A percentile compares a stretch with the other conserved stretches of the same genome.
Evolutionary conservation across 2,329 filamentous ascomycete genomes (phyloP).

Genomic region (Aspergillus spinulosporus): DNA sequence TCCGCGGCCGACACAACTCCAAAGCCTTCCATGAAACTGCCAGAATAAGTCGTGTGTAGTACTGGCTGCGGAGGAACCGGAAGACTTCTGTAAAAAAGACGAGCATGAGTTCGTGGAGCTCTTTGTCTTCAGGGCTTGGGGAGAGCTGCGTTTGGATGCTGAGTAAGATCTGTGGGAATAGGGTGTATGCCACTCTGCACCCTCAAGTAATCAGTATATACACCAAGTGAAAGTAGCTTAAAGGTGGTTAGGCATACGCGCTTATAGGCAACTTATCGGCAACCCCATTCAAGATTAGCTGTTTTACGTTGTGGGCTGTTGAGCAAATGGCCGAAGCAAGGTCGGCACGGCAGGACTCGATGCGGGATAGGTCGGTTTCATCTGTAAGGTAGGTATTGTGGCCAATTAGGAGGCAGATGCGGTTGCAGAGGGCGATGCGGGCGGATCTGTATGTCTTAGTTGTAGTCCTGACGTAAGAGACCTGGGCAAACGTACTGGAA

Average conservation of each 20-base stretch:
- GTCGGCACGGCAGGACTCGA: constrained; percentile 16
- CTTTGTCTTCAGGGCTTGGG: constrained; percentile 16
- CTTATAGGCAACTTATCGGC: constrained; percentile 20
- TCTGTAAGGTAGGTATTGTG: constrained; percentile 1
- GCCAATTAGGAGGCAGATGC: constrained; percentile 15
- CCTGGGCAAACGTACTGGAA: constrained; percentile 14
- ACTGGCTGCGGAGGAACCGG: constrained; percentile 17
- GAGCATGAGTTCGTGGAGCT: constrained; percentile 17
- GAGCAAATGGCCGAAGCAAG: constrained; percentile 13
- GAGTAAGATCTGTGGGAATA: constrained; percentile 19
- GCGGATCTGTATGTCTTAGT: constrained; percentile 12
- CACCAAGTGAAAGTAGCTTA: background rate
- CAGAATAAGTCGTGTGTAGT: constrained; percentile 15
- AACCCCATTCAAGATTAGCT: constrained; percentile 16
- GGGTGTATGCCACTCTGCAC: constrained; percentile 15
- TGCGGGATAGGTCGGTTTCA: constrained; percentile 9
- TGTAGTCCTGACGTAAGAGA: too few species aligned
- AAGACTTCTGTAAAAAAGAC: constrained; percentile 19
- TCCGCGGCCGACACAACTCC: constrained; percentile 10
- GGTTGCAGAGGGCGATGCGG: constrained; percentile 19
- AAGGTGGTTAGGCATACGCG: constrained; percentile 11
- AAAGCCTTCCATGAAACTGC: constrained; percentile 18
- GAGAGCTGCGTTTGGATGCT: constrained; percentile 18
- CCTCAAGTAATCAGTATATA: background rate
- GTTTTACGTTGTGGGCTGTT: constrained; percentile 18